Base-by-base conservation (phyloP, 192 early-diverging fungal genomes). In the Coemansia sp. region DNA sequence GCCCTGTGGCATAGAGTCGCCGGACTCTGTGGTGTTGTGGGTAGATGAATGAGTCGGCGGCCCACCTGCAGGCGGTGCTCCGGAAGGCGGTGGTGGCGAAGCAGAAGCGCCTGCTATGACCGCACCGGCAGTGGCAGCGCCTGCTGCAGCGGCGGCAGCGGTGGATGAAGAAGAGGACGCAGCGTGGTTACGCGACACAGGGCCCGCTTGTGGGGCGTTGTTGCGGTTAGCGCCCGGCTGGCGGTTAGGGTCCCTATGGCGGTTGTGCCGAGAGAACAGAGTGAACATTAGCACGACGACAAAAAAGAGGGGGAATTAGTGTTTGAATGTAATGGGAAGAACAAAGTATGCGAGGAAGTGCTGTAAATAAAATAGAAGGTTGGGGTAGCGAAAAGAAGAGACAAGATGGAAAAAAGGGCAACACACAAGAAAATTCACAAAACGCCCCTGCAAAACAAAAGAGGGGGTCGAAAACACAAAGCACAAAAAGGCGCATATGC, bases 1-100 rank as follows among this genome's bases (percentile, higher is more conserved):
- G 40, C 96, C 92, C 69, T 43, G 65, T 33, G 82, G 74, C 46
- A 86, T 68, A n/a, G 67, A 37, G 33, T 69, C 59, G 16, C 68
- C 71, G 8, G 71, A 62, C 42, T 77, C 70, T 16, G 71, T 59
- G 18, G 60, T 46, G 66, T 70, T 68, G 5, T 26, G 53, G 18
- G 65, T 63, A 7, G 35, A 43, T 3, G 68, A 39, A 18, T 30
- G 55, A 18, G 30, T 26, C 29, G 55, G 16, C 12, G 55, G 31
- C 2, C 29, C 55, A 7, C 29, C 28, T 8, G 40, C 51, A 10
- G 37, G 31, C n/a, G 68, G 34, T 34, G 52, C 40, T 16, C 40
- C 40, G 7, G 40, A 1, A 13, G 40, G 40, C 40, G 40, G 40
- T 13, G 40, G 40, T 18, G 40, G 40, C 1, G 40, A 43, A 4